Conservation (phyloP, 495 filamentous ascomycete genomes). For the Aspergillus saccharolyticus region DNA sequence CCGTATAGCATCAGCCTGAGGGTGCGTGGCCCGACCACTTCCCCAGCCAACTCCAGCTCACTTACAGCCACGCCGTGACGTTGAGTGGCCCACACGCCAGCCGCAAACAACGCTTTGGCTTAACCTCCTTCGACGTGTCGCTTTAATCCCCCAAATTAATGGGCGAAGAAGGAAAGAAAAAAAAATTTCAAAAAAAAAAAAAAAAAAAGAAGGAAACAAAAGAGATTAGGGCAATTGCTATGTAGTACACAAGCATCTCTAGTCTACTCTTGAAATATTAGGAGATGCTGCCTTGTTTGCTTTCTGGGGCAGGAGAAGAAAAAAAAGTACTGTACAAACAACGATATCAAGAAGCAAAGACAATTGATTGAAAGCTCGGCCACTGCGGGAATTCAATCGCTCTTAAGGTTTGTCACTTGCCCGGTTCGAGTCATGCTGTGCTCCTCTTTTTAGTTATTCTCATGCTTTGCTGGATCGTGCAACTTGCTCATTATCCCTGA, state of each 20-base stretch:
- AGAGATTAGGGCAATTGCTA: too few species aligned
- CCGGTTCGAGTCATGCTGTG: not conserved
- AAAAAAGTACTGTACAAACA: not conserved
- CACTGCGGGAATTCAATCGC: not conserved
- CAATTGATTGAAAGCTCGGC: not conserved
- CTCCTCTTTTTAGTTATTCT: not conserved
- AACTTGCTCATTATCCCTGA: too few species aligned
- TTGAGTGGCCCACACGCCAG: constrained; percentile 5
- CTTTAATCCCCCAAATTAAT: constrained; percentile 4
- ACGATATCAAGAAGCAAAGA: not conserved
- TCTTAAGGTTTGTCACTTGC: not conserved
- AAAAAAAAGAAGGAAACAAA: too few species aligned
- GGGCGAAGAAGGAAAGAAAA: too few species aligned
- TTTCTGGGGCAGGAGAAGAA: not conserved
- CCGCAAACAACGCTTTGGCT: constrained; percentile 20
- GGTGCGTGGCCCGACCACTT: constrained; percentile 9
- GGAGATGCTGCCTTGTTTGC: not conserved
- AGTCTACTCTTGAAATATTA: too few species aligned
- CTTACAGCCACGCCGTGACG: constrained; percentile 13
- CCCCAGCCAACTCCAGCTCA: not conserved
- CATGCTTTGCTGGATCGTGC: not conserved
- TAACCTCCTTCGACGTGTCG: constrained; percentile 14
- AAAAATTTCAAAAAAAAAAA: too few species aligned
- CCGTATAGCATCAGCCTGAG: too few species aligned
- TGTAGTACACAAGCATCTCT: too few species aligned